Evolutionary conservation across 1,139 yeast genomes (phyloP).

Genomic region (Pichia cactophila): DNA sequence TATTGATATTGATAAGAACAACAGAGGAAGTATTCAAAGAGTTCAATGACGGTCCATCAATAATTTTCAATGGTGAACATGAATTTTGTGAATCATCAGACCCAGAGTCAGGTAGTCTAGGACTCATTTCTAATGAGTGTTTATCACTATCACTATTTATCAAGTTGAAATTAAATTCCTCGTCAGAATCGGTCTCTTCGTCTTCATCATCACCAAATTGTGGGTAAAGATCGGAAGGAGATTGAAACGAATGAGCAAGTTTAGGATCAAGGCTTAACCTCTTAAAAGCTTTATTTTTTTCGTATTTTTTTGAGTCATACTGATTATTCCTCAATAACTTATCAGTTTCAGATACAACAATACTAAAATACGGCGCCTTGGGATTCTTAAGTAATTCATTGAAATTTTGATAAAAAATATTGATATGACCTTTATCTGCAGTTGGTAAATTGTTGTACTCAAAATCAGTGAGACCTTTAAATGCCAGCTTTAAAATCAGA

Average conservation of each 20-base stretch:
- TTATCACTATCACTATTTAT: background rate
- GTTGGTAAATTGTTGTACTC: background rate
- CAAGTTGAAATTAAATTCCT: too few relatives aligned
- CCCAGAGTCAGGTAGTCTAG: background rate
- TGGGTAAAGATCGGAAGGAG: slow-evolving; percentile 10
- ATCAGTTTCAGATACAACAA: background rate
- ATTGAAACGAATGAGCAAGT: background rate
- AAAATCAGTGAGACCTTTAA: background rate
- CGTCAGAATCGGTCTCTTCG: background rate
- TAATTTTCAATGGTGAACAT: background rate
- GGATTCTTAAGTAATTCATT: slow-evolving; percentile 3
- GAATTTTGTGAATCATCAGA: background rate
- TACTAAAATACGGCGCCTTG: slow-evolving; percentile 1
- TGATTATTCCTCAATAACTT: background rate
- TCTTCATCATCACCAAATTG: slow-evolving; percentile 1
- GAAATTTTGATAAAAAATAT: slow-evolving; percentile 5
- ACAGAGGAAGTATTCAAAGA: slow-evolving; percentile 1
- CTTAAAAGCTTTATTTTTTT: background rate
- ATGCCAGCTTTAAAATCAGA: slow-evolving; percentile 5
- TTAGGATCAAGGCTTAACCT: slow-evolving; percentile 9
- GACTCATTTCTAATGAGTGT: background rate
- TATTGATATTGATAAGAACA: slow-evolving; percentile 6
- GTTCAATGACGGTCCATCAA: slow-evolving; percentile 1
- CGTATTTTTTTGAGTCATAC: background rate
- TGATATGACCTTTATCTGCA: slow-evolving; percentile 4